Conservation (phyloP, 2,329 filamentous ascomycete genomes). For the Waltergamsia citrina region DNA sequence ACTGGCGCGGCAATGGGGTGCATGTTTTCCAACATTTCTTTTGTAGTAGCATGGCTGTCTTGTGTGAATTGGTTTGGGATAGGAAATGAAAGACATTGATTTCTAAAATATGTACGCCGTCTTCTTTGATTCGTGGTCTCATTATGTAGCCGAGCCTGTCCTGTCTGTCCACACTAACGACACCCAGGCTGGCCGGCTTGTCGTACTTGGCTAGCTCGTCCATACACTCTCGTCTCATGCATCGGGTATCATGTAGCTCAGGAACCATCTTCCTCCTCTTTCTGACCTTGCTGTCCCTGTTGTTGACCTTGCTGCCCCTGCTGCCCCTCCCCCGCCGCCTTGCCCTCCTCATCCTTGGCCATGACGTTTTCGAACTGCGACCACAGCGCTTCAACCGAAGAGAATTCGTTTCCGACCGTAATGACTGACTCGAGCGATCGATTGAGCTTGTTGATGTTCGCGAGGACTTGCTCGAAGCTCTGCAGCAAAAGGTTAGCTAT, state of each 20-base stretch:
- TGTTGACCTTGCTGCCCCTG: conserved; percentile 5
- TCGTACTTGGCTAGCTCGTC: no score
- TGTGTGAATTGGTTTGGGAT: conserved; percentile 1
- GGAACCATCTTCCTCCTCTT: conserved; percentile 1
- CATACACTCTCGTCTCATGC: no score
- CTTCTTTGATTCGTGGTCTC: no score
- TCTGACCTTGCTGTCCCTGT: background rate
- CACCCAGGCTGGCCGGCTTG: no score
- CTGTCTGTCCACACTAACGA: no score
- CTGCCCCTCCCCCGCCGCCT: conserved; percentile 14
- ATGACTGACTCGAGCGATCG: conserved; percentile 86
- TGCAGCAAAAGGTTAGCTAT: conserved; percentile 16
- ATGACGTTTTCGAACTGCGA: conserved; percentile 96
- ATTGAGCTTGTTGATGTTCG: conserved; percentile 94
- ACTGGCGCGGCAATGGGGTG: background rate
- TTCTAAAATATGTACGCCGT: no score
- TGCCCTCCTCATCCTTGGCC: conserved; percentile 50
- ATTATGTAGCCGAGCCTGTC: no score
- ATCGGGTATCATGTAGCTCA: background rate
- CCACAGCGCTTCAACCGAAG: conserved; percentile 94
- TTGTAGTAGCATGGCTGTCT: conserved; percentile 3
- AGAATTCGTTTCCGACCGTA: conserved; percentile 91
- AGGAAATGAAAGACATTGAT: conserved; percentile 2
- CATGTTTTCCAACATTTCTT: conserved; percentile 4
- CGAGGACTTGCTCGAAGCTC: conserved; percentile 82